Percentiles rank a stretch among this genome's conserved stretches.
These are phyloP conservation scores for Gaillardinia entomophila DNA, from an alignment of 805 yeast species.

Conservation along the genomic window DNA sequence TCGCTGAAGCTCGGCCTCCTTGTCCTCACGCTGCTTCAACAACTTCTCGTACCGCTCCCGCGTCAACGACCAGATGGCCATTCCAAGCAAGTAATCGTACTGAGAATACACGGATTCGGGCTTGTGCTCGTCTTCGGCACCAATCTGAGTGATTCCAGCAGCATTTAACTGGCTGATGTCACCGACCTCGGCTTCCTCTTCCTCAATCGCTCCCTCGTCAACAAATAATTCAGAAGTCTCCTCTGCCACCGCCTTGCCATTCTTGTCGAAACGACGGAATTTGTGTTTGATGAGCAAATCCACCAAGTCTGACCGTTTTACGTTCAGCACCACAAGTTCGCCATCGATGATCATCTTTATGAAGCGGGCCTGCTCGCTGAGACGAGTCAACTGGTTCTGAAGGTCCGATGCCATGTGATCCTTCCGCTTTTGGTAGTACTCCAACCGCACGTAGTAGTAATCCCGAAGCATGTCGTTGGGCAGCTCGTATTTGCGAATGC, in stretches of 20 bases:
- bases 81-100: conserved; percentile 83
- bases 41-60: conserved; percentile 80
- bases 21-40: conserved; percentile 64
- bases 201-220: conserved; percentile 23
- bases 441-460: conserved; percentile 80
- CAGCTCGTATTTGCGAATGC: conserved; percentile 74
- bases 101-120: conserved; percentile 56
- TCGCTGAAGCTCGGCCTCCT: conserved; percentile 62
- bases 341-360: conserved; percentile 83
- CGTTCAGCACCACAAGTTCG: conserved; percentile 65
- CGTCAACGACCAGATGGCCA: conserved; percentile 93
- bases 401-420: conserved; percentile 66
- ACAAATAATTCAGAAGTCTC: conserved; percentile 18
- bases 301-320: conserved; percentile 59
- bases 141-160: conserved; percentile 11
- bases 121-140: conserved; percentile 22
- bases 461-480: conserved; percentile 77
- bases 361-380: conserved; percentile 83
- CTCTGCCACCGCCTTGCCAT: conserved; percentile 57
- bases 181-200: conserved; percentile 39
- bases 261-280: conserved; percentile 73
- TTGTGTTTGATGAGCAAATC: conserved; percentile 55
- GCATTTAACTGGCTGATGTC: conserved; percentile 18
- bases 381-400: conserved; percentile 67
- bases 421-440: conserved; percentile 85